Conservation (phyloP, 352 stramenopile genomes). For the Pythium rishiriense region DNA sequence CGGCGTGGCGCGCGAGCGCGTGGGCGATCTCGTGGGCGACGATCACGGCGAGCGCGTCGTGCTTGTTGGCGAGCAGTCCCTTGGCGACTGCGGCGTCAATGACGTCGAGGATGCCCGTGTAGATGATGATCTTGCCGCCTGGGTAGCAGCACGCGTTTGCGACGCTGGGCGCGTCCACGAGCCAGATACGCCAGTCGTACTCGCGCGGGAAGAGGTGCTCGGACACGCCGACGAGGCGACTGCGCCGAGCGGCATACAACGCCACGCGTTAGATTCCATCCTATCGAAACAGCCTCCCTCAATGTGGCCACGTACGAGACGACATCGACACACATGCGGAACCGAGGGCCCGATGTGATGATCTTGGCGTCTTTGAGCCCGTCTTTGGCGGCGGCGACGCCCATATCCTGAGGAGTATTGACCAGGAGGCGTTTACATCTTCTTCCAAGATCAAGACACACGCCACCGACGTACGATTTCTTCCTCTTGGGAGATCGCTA, state of each 20-base stretch:
- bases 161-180: constrained; percentile 50
- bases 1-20: constrained; percentile 59
- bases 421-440: too few relatives aligned
- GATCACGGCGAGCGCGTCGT: constrained; percentile 68
- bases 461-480: constrained; percentile 45
- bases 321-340: constrained; percentile 62
- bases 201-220: constrained; percentile 68
- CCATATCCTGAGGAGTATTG: constrained; percentile 48
- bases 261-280: background rate
- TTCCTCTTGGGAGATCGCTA: constrained; percentile 59
- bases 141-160: constrained; percentile 65
- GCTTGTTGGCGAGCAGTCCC: constrained; percentile 52
- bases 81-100: constrained; percentile 64
- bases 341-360: constrained; percentile 46
- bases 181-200: constrained; percentile 63
- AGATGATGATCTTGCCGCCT: constrained; percentile 69
- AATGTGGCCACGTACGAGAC: constrained; percentile 40
- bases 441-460: background rate
- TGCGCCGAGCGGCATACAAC: constrained; percentile 17
- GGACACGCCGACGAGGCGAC: constrained; percentile 53
- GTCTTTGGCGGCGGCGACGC: constrained; percentile 44
- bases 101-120: constrained; percentile 66
- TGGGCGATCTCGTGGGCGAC: constrained; percentile 69
- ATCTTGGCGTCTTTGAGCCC: constrained; percentile 38
- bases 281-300: too few relatives aligned